Base-by-base conservation (phyloP, 2,329 filamentous ascomycete species). In the Alternaria alternata region DNA sequence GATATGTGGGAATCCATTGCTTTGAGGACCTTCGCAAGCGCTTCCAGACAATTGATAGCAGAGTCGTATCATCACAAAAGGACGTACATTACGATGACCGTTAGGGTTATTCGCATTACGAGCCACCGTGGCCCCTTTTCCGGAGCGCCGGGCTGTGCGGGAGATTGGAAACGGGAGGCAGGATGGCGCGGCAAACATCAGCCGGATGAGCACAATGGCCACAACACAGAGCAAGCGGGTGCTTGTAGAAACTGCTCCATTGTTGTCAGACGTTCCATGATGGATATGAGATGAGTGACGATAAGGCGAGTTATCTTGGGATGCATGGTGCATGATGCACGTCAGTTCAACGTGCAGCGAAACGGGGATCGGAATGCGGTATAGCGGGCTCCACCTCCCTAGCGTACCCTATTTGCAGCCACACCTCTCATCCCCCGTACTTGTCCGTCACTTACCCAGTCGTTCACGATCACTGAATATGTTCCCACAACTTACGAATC, bases 111-210 rank as follows among this genome's bases (percentile, higher is more conserved):
- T 47, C 36, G 22, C 26, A 28, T 42, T 51, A 43, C 20, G 39
- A 48, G 54, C 54, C 47, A 61, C 54, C 16, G 48, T 52, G 58
- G 58, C 57, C 58, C 58, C 54, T 61, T 57, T 61, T 51, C 43
- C 47, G 54, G 54, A 53, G 36, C 46, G 41, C 51, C 47, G 52
- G 56, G 47, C 56, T 62, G 38, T 52, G 52, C 56, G 60, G 55
- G 60, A 62, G 38, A 59, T 59, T 55, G 42, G 51, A 48, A 52
- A 32, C 47, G 60, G 56, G 47, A 52, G 34, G 48, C 28, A 39
- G 42, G 55, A 47, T 34, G 42, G 47, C 41, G 57, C 47, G 48
- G 56, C 42, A 43, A 51, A 55, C 18, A 49, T 28, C 22, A 30
- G 14, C 30, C 39, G 47, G 52, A 41, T 32, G 26, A 34, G 20